These are phyloP conservation scores for Eucalyptus polybractea DNA, from an alignment of 345 rosid species.

Conservation along the genomic window DNA sequence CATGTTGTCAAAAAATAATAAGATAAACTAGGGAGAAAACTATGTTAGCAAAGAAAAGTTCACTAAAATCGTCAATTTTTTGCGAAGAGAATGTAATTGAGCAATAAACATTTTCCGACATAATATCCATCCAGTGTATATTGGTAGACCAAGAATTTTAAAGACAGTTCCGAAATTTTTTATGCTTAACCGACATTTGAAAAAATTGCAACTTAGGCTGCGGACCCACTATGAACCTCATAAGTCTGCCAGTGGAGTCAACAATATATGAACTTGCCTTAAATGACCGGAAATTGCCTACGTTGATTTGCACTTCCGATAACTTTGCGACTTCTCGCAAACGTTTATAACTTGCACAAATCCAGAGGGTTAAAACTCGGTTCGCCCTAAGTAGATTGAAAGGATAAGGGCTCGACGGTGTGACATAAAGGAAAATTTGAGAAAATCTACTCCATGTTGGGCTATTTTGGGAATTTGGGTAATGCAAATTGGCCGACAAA, in stretches of 20 bases:
- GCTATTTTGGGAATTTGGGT: not conserved
- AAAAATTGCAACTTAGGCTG: not conserved
- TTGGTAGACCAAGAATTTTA: not conserved
- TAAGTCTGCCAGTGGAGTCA: not conserved
- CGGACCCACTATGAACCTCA: not conserved
- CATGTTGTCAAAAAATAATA: not conserved
- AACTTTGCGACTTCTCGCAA: not conserved
- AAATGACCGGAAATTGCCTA: not conserved
- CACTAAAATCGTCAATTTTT: not conserved
- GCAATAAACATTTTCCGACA: not conserved
- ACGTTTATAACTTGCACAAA: not conserved
- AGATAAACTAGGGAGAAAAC: not conserved
- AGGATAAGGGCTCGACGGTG: not conserved
- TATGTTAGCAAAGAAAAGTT: not conserved
- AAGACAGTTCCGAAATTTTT: not conserved
- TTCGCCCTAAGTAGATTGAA: not conserved
- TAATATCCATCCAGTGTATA: not conserved
- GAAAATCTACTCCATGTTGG: not conserved
- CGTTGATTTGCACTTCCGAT: not conserved
- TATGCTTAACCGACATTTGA: not conserved
- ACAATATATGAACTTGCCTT: not conserved
- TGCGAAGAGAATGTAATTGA: not conserved
- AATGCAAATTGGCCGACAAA: not conserved
- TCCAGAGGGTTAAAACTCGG: not conserved
- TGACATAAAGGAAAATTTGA: not conserved